These are phyloP conservation scores for Fusarium sp. DNA, from an alignment of 2,329 filamentous ascomycete species.

Conservation along the genomic window DNA sequence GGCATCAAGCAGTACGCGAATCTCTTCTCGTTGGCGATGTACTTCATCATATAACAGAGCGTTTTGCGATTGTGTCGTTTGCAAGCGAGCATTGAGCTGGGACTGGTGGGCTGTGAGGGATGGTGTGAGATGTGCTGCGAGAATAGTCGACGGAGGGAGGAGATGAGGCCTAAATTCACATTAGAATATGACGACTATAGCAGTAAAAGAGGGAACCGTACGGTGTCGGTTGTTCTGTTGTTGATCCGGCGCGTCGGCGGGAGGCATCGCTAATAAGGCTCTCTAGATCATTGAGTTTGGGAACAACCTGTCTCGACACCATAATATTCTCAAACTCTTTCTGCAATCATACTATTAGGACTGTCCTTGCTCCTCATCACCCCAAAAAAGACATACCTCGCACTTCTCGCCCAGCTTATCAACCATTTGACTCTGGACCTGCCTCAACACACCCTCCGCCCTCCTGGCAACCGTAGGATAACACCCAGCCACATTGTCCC, in stretches of 20 bases:
- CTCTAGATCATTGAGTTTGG: slow-evolving; percentile 71
- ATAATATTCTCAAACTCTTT: slow-evolving; percentile 71
- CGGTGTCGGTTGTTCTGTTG: slow-evolving; percentile 58
- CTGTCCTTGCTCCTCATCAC: not conserved
- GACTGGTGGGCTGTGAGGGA: slow-evolving; percentile 66
- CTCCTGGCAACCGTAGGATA: slow-evolving; percentile 70
- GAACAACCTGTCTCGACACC: slow-evolving; percentile 64
- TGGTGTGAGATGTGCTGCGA: slow-evolving; percentile 68
- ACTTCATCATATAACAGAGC: slow-evolving; percentile 66
- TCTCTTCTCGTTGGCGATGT: slow-evolving; percentile 66
- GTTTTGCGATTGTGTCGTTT: slow-evolving; percentile 70
- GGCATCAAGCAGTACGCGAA: slow-evolving; percentile 62
- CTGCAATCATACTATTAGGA: slow-evolving; percentile 46
- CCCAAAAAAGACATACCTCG: slow-evolving; percentile 53
- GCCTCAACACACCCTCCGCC: slow-evolving; percentile 64
- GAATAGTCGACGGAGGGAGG: slow-evolving; percentile 65
- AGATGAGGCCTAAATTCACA: slow-evolving; percentile 63
- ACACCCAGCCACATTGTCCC: slow-evolving; percentile 70
- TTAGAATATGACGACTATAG: slow-evolving; percentile 11
- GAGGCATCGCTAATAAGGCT: slow-evolving; percentile 66
- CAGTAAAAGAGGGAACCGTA: slow-evolving; percentile 49
- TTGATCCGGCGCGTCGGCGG: slow-evolving; percentile 40
- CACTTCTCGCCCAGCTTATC: slow-evolving; percentile 67
- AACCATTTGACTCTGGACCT: slow-evolving; percentile 71
- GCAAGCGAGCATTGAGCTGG: slow-evolving; percentile 69